These are phyloP conservation scores for Backusella tarrabulga DNA, from an alignment of 192 early-diverging fungal species.

Conservation along the genomic window DNA sequence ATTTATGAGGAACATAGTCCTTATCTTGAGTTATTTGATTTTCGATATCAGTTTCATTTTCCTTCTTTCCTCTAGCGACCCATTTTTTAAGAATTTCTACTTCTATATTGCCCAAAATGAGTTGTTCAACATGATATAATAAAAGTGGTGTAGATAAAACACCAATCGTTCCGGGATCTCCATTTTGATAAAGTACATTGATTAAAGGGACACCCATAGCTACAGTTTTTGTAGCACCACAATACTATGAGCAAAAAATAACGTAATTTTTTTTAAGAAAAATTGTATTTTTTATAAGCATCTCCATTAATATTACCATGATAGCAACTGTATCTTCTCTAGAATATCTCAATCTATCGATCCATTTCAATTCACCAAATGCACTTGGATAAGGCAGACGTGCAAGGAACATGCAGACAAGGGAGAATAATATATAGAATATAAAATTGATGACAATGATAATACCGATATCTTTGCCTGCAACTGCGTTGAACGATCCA, in stretches of 20 bases:
- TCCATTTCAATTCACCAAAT: slow-evolving; percentile 27
- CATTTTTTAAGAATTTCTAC: slow-evolving; percentile 55
- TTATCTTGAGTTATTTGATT: background rate
- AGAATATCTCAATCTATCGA: slow-evolving; percentile 25
- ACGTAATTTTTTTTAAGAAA: background rate
- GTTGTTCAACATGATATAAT: slow-evolving; percentile 70
- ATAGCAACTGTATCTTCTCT: slow-evolving; percentile 62
- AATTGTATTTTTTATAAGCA: background rate
- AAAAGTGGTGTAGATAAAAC: slow-evolving; percentile 63
- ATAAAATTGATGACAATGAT: slow-evolving; percentile 48
- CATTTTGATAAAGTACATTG: slow-evolving; percentile 59
- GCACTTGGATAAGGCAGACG: slow-evolving; percentile 35
- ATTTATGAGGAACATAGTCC: background rate
- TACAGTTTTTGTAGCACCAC: slow-evolving; percentile 76
- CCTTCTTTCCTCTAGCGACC: slow-evolving; percentile 38
- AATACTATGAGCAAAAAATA: slow-evolving; percentile 40
- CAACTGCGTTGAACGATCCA: slow-evolving; percentile 47
- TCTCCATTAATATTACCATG: slow-evolving; percentile 25
- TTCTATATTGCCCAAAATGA: slow-evolving; percentile 62
- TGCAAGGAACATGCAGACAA: slow-evolving; percentile 46
- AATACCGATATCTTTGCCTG: slow-evolving; percentile 48
- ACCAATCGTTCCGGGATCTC: slow-evolving; percentile 47
- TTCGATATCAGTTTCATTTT: background rate
- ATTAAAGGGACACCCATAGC: slow-evolving; percentile 76
- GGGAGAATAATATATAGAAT: slow-evolving; percentile 52